Evolutionary conservation across 805 yeast genomes (phyloP).

Genomic region (Yamadazyma laniorum): DNA sequence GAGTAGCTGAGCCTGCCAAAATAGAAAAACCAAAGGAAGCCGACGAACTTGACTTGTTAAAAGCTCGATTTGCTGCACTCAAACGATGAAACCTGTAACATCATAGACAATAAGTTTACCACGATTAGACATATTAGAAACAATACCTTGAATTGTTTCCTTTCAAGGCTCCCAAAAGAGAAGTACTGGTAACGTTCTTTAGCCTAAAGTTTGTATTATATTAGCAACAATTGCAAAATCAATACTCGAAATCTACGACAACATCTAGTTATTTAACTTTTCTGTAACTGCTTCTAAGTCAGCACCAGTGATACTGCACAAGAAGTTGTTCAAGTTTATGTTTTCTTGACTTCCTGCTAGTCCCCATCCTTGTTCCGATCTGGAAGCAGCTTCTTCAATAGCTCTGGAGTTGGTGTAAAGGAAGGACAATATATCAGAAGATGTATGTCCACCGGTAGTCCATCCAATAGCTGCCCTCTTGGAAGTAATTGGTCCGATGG

Average conservation of each 20-base stretch:
- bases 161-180: too few species aligned
- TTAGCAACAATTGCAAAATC: too few species aligned
- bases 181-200: too few species aligned
- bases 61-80: constrained; percentile 76
- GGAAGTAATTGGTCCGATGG: constrained; percentile 49
- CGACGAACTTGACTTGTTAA: constrained; percentile 60
- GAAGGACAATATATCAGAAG: constrained; percentile 6
- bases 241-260: constrained; percentile 1
- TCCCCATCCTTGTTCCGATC: constrained; percentile 26
- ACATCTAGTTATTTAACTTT: constrained; percentile 1
- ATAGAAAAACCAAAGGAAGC: constrained; percentile 3
- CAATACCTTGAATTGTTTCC: too few species aligned
- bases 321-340: constrained; percentile 69
- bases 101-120: too few species aligned
- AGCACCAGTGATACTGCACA: constrained; percentile 49
- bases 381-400: constrained; percentile 34
- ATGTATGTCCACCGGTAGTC: constrained; percentile 10
- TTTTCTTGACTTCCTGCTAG: constrained; percentile 79
- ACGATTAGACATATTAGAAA: too few species aligned
- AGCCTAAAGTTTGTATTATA: too few species aligned
- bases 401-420: constrained; percentile 14
- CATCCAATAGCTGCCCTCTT: constrained; percentile 12
- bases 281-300: constrained; percentile 47
- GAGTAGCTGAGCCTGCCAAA: constrained; percentile 12
- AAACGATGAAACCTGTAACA: constrained; percentile 54